Evolutionary conservation across 257 asterid genomes (phyloP).

Genomic region (Cruciata laevipes): DNA sequence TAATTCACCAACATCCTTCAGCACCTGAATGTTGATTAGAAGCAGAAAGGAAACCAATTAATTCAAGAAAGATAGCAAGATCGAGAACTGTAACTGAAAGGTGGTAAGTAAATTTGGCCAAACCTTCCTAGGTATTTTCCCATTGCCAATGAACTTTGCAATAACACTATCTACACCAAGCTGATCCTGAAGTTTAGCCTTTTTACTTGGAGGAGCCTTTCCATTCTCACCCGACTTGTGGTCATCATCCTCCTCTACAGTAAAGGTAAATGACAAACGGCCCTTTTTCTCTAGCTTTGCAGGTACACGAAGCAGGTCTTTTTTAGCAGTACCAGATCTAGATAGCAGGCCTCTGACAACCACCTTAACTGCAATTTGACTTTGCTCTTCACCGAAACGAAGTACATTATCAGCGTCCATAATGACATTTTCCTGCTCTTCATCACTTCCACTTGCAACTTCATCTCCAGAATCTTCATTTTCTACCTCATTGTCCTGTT

Average conservation of each 20-base stretch:
- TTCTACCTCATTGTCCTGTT: constrained; percentile 25
- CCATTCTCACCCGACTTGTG: constrained; percentile 35
- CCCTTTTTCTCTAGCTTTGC: constrained; percentile 69
- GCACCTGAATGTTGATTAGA: constrained; percentile 50
- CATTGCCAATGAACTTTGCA: constrained; percentile 75
- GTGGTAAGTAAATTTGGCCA: constrained; percentile 7
- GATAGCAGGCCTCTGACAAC: constrained; percentile 52
- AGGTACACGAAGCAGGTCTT: constrained; percentile 77
- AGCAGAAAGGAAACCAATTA: constrained; percentile 18
- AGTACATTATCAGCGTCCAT: constrained; percentile 43
- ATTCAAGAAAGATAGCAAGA: neutral
- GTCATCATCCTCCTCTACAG: constrained; percentile 63
- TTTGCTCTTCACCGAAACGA: constrained; percentile 48
- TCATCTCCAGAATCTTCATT: constrained; percentile 23
- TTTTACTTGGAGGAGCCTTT: constrained; percentile 46
- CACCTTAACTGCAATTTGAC: constrained; percentile 64
- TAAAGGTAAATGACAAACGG: constrained; percentile 66
- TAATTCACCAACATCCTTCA: constrained; percentile 73
- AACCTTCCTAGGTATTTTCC: constrained; percentile 85
- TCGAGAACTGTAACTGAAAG: neutral
- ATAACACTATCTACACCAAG: constrained; percentile 60
- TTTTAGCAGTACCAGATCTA: constrained; percentile 32
- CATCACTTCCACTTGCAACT: constrained; percentile 24
- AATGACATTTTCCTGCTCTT: constrained; percentile 32
- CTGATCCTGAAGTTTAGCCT: constrained; percentile 50